Conservation (phyloP, 2,329 filamentous ascomycete species). For the Cytospora piceae region DNA sequence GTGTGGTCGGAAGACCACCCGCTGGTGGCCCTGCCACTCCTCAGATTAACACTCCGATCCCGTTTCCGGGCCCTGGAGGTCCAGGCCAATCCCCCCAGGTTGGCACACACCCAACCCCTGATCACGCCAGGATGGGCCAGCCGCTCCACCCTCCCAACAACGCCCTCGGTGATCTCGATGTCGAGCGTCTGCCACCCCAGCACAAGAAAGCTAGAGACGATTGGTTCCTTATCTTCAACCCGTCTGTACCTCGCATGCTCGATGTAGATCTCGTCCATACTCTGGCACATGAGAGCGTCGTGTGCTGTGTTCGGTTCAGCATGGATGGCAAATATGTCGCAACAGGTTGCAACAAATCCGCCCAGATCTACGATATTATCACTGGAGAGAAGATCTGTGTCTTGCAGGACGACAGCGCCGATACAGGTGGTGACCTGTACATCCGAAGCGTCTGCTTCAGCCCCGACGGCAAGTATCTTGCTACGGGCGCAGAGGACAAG, state of each 20-base stretch:
- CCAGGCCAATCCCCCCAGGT: slow-evolving; percentile 79
- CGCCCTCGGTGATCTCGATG: slow-evolving; percentile 82
- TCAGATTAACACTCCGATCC: slow-evolving; percentile 85
- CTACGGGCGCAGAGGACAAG: slow-evolving; percentile 97
- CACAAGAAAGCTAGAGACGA: slow-evolving; percentile 88
- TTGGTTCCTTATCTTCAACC: slow-evolving; percentile 98
- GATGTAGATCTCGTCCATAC: slow-evolving; percentile 96
- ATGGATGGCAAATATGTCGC: slow-evolving; percentile 94
- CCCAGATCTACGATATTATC: slow-evolving; percentile 96
- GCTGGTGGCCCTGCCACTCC: slow-evolving; percentile 79
- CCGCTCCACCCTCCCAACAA: slow-evolving; percentile 57
- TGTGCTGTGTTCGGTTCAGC: slow-evolving; percentile 97
- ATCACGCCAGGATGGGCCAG: slow-evolving; percentile 60
- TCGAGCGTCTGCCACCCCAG: slow-evolving; percentile 80
- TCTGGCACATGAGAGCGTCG: slow-evolving; percentile 90
- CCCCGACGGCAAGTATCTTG: slow-evolving; percentile 89
- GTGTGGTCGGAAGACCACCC: slow-evolving; percentile 67
- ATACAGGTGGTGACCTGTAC: slow-evolving; percentile 89
- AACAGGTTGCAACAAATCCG: slow-evolving; percentile 96
- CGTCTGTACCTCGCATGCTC: slow-evolving; percentile 81
- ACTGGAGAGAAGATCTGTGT: slow-evolving; percentile 87
- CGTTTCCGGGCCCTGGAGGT: slow-evolving; percentile 72
- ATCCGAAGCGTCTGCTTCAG: slow-evolving; percentile 99
- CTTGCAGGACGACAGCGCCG: slow-evolving; percentile 84
- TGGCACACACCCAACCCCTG: slow-evolving; percentile 75